Evolutionary conservation across 768 basidiomycete genomes (phyloP), one percentile per base, ranked within the genome.

Genomic region (Cystofilobasidium macerans): DNA sequence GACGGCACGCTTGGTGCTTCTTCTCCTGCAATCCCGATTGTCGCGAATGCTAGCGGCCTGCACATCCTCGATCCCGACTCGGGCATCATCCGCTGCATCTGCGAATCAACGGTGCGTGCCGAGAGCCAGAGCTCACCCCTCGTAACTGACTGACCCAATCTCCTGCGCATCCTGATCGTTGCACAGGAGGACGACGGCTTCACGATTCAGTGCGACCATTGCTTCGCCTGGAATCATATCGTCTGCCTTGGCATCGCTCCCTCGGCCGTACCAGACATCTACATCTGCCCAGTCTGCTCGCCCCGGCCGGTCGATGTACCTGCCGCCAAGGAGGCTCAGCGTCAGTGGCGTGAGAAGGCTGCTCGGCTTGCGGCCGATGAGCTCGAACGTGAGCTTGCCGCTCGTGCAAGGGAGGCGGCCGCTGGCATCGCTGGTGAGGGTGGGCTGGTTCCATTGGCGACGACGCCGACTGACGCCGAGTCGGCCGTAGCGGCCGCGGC

Each of bases 121-220:
- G 35, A 2, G 16, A 5, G 38, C 48, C 14, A 35, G 14, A n/a
- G n/a, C 53, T 56, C 53, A 56, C 8, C 82, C 82, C 68, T n/a
- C n/a, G n/a, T n/a, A n/a, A n/a, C n/a, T n/a, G n/a, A n/a, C n/a
- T n/a, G n/a, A n/a, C n/a, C n/a, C n/a, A n/a, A n/a, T n/a, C n/a
- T n/a, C 77, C 80, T 54, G 48, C 43, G 6, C 22, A 26, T 36
- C 43, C 26, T 58, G 22, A 45, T 26, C 36, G 1, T n/a, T 24
- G 11, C 13, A 38, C 53, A 67, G 65, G 80, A 83, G 72, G 89
- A 89, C 76, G 88, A 89, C 74, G 89, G 89, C 26, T 88, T 86
- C 74, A 86, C 84, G 13, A 87, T 92, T 69, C 87, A 86, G 13
- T 93, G 90, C 77, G 90, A 92, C 74, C 74, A 78, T 57, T 93